phyloP scores from a whole-genome alignment of 2,329 filamentous ascomycete species.

The Colletotrichum kahawae region DNA sequence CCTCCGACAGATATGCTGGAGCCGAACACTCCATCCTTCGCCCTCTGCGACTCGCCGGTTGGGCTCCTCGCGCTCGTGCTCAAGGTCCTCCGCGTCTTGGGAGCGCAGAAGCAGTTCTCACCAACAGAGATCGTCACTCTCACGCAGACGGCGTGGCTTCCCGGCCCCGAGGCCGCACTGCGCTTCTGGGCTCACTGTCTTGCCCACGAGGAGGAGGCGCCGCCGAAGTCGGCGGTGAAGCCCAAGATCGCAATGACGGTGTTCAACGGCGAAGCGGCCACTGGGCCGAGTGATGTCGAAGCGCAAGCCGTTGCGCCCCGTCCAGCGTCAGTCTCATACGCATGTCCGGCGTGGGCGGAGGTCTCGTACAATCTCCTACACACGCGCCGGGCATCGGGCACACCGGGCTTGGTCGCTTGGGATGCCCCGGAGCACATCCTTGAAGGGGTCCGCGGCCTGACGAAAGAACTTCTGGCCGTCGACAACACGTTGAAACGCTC shows the following conservation, averaged over 20 bases:
- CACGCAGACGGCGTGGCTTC: slow-evolving; percentile 68
- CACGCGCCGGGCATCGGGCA: slow-evolving; percentile 42
- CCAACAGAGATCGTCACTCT: slow-evolving; percentile 63
- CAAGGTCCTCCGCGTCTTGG: slow-evolving; percentile 47
- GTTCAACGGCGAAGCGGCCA: slow-evolving; percentile 39
- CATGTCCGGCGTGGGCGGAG: slow-evolving; percentile 55
- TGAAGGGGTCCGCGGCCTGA: slow-evolving; percentile 45
- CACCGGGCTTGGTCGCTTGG: slow-evolving; percentile 51
- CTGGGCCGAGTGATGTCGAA: slow-evolving; percentile 11
- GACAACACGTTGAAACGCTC: slow-evolving; percentile 41
- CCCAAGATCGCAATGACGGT: slow-evolving; percentile 53
- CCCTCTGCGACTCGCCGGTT: slow-evolving; percentile 65
- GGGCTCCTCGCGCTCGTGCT: slow-evolving; percentile 62
- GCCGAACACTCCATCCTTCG: slow-evolving; percentile 63
- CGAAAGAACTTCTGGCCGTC: slow-evolving; percentile 39
- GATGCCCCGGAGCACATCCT: slow-evolving; percentile 52
- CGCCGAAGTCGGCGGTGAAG: slow-evolving; percentile 31
- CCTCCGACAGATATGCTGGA: slow-evolving; percentile 39
- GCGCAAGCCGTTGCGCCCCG: slow-evolving; percentile 26
- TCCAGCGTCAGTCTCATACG: slow-evolving; percentile 36
- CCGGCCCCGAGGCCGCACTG: slow-evolving; percentile 66
- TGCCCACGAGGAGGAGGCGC: slow-evolving; percentile 34
- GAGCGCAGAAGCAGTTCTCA: slow-evolving; percentile 45
- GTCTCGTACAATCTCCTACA: slow-evolving; percentile 47
- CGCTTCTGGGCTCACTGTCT: slow-evolving; percentile 58